Base-by-base conservation (phyloP, 371 early-diverging fungal species). In the Rhizomucor pusillus region DNA sequence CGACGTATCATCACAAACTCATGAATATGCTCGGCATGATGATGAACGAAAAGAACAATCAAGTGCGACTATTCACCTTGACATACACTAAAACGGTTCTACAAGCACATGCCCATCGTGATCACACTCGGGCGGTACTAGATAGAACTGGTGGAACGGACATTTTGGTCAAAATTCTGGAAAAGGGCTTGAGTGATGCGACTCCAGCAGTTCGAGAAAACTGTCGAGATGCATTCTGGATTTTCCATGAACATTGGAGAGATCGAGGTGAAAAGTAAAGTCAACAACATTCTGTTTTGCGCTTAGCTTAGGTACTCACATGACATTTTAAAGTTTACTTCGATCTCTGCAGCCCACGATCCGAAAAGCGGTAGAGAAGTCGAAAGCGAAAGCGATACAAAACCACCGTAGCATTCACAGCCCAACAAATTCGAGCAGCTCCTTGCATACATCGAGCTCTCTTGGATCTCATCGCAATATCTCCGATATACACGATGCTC, bases 41-140 rank as follows among this genome's bases (percentile, higher is more conserved):
- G 2, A 67, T 75, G 54, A 66, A 59, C 18, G 79, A 78, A 34
- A 78, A 78, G 54, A 78, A 75, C 54, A 65, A 57, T 19, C 79
- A 78, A n/a, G 67, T 62, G 20, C 67, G 79, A 43, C 45, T 65
- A 14, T 71, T 59, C 56, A 67, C 70, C 5, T 45, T 73, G 34
- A 54, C 53, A 1, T 78, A 75, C 52, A 53, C 57, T 43, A 66
- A 65, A 49, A 57, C 63, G 9, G 24, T 78, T 5, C 33, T 75
- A n/a, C 65, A 73, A 51, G 48, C 71, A 7, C 79, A 78, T 54
- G 70, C 69, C 4, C 62, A 55, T 23, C 60, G 62, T 39, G 72
- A 75, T 10, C 60, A 63, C 22, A 60, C 61, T 14, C 69, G 71
- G 12, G 48, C 57, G 18, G 16, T 59, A 4, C 66, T 78, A 59